Conservation (phyloP, 164 flowering plant species). For the Buxus sempervirens region DNA sequence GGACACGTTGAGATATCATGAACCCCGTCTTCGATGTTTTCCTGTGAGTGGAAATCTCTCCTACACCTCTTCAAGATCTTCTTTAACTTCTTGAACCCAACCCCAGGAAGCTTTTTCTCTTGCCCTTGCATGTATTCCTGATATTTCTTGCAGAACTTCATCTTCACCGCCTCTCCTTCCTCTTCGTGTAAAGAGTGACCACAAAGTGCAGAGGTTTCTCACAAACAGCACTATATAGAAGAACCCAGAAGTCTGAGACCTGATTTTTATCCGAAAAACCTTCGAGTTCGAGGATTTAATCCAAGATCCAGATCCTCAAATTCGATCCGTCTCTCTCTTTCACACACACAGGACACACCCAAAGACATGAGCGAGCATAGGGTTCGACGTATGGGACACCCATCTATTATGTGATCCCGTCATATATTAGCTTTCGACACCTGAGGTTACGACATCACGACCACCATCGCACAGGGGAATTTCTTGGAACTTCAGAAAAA, state of each 20-base stretch:
- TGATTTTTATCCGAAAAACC: not conserved
- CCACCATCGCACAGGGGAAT: too few species aligned
- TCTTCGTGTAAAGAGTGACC: not conserved
- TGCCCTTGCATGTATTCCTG: constrained; percentile 77
- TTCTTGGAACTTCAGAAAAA: too few species aligned
- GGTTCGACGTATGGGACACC: too few species aligned
- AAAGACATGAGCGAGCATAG: too few species aligned
- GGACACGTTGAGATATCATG: constrained; percentile 29
- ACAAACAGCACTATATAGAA: not conserved
- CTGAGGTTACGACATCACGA: too few species aligned
- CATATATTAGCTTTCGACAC: too few species aligned
- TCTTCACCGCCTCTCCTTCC: constrained; percentile 23
- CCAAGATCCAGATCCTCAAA: too few species aligned
- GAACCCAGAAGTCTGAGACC: not conserved
- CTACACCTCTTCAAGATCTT: constrained; percentile 76
- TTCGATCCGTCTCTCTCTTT: too few species aligned
- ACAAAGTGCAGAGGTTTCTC: not conserved
- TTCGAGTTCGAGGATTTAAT: too few species aligned
- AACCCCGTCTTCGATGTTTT: constrained; percentile 14
- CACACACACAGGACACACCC: too few species aligned
- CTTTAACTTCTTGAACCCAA: constrained; percentile 74
- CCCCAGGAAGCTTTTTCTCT: constrained; percentile 55
- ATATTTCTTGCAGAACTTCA: constrained; percentile 94
- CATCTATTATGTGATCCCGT: too few species aligned
- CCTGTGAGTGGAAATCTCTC: constrained; percentile 30